Evolutionary conservation across 75 land plant species (phyloP).

Genomic region (Pinus albicaulis): DNA sequence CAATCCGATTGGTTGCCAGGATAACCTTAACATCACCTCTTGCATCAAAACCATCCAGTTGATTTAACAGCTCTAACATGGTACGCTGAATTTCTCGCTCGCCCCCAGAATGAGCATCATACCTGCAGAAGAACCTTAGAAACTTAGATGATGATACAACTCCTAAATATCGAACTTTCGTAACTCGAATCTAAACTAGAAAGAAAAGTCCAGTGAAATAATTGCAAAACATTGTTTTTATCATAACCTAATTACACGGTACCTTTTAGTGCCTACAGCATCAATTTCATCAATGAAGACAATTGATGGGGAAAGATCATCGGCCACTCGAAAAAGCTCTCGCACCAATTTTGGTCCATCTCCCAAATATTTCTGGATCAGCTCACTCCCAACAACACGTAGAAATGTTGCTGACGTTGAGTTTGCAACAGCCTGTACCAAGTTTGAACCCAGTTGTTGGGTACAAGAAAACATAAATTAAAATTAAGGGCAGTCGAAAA

Average conservation of each 20-base stretch:
- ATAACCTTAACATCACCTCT: constrained; percentile 94
- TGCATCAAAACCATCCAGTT: constrained; percentile 90
- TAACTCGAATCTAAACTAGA: background rate
- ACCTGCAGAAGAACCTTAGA: constrained; percentile 34
- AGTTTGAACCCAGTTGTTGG: no score
- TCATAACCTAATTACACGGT: background rate
- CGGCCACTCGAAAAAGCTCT: constrained; percentile 88
- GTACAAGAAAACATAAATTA: no score
- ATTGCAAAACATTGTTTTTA: background rate
- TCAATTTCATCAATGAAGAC: constrained; percentile 97
- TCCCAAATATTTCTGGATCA: constrained; percentile 86
- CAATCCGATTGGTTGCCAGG: constrained; percentile 84
- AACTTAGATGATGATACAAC: background rate
- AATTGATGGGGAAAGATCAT: constrained; percentile 91
- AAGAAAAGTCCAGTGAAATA: background rate
- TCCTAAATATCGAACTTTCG: background rate
- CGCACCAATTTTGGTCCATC: constrained; percentile 93
- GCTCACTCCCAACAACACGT: constrained; percentile 92
- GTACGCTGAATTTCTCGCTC: constrained; percentile 92
- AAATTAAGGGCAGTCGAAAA: no score
- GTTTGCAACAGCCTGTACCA: constrained; percentile 80
- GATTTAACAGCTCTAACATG: constrained; percentile 85
- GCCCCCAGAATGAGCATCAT: constrained; percentile 94
- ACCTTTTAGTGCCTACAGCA: constrained; percentile 97
- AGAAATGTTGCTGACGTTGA: constrained; percentile 91